Conservation (phyloP, 2,329 filamentous ascomycete species). For the Talaromyces sp. region DNA sequence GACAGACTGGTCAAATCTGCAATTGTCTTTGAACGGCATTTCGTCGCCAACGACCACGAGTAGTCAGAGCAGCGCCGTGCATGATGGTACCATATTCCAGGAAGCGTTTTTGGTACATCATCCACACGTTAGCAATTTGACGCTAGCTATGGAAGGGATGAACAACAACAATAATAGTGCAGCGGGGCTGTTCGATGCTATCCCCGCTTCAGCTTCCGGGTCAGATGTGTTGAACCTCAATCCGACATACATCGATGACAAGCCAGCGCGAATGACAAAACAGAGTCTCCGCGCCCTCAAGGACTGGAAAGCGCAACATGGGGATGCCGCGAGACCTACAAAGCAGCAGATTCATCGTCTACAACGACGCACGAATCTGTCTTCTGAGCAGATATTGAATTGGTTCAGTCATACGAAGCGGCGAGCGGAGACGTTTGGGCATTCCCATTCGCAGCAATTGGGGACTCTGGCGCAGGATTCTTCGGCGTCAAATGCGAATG, state of each 20-base stretch:
- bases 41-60: background rate
- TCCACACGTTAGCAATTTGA: background rate
- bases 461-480: background rate
- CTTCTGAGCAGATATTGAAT: conserved; percentile 11
- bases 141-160: background rate
- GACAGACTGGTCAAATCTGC: conserved; percentile 9
- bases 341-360: conserved; percentile 1
- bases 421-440: background rate
- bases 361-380: conserved; percentile 3
- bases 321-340: conserved; percentile 6
- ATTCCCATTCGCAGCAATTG: background rate
- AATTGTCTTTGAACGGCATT: background rate
- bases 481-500: background rate
- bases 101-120: background rate
- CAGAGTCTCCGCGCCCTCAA: conserved; percentile 1
- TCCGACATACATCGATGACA: background rate
- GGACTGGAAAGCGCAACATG: conserved; percentile 13
- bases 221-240: background rate
- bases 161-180: background rate
- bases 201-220: background rate
- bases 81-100: background rate
- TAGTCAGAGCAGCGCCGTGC: background rate
- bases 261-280: conserved; percentile 5
- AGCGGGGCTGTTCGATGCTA: background rate
- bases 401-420: conserved; percentile 14